A percentile compares a stretch with the other conserved stretches of the same genome.
Conservation (phyloP, 202 grass and related monocot species). For the Zoysia matrella region DNA sequence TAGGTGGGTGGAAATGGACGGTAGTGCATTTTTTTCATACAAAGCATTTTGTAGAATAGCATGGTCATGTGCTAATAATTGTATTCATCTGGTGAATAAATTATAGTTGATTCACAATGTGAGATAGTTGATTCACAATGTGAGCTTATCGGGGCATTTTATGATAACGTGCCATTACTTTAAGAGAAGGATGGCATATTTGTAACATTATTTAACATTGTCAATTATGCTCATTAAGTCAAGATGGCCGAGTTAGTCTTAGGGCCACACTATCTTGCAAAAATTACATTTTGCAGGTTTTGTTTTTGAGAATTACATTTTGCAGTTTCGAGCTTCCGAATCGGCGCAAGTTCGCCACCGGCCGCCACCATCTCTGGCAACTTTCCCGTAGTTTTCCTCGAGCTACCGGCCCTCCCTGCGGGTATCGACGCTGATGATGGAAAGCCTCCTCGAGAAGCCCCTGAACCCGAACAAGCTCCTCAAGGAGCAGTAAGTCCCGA, state of each 20-base stretch:
- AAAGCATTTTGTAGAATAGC: slow-evolving; percentile 23
- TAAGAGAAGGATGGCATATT: not conserved
- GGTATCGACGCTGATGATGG: slow-evolving; percentile 41
- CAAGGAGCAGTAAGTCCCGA: slow-evolving; percentile 75
- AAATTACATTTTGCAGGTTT: too few relatives aligned
- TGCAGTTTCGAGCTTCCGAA: too few relatives aligned
- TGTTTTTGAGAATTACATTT: too few relatives aligned
- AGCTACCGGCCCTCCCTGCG: not conserved
- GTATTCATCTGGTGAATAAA: slow-evolving; percentile 40
- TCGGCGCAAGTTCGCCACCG: not conserved
- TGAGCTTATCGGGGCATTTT: too few relatives aligned
- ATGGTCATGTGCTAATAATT: slow-evolving; percentile 21
- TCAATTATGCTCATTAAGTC: not conserved
- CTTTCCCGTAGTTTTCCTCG: not conserved
- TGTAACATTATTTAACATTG: too few relatives aligned
- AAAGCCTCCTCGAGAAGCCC: slow-evolving; percentile 52
- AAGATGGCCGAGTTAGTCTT: slow-evolving; percentile 98
- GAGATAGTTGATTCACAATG: too few relatives aligned
- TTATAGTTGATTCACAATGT: not conserved
- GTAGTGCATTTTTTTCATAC: slow-evolving; percentile 13
- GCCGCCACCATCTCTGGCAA: not conserved
- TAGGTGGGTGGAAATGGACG: slow-evolving; percentile 36
- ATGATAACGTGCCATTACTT: not conserved
- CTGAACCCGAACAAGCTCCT: slow-evolving; percentile 75
- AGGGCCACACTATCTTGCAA: slow-evolving; percentile 18